Evolutionary conservation across 2,329 filamentous ascomycete species (phyloP).

Genomic region (Lithohypha guttulata): DNA sequence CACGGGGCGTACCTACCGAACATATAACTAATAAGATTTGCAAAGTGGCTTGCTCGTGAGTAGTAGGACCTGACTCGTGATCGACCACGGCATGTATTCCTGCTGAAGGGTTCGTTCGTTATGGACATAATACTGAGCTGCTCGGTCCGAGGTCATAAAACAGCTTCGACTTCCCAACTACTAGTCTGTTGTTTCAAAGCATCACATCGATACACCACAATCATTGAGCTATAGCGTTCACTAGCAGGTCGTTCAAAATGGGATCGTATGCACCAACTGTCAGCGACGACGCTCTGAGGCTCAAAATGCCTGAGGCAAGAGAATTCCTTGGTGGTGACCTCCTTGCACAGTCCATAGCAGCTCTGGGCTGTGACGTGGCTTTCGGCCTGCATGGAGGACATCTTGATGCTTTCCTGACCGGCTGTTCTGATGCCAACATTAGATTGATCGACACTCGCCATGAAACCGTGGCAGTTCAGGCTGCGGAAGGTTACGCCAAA

Average conservation of each 20-base stretch:
- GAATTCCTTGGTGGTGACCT: conserved; percentile 38
- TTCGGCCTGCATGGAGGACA: conserved; percentile 41
- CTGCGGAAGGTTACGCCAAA: conserved; percentile 38
- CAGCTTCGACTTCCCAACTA: too few relatives aligned
- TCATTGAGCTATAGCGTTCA: background rate
- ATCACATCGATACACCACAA: background rate
- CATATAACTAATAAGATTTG: too few relatives aligned
- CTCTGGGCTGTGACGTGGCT: conserved; percentile 33
- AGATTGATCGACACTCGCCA: conserved; percentile 37
- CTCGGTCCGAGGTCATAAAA: too few relatives aligned
- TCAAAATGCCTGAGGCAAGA: conserved; percentile 26
- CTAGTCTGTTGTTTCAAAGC: too few relatives aligned
- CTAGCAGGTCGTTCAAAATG: too few relatives aligned
- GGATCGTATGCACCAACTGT: background rate
- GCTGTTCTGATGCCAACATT: conserved; percentile 32
- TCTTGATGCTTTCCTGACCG: conserved; percentile 39
- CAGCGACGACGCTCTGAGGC: conserved; percentile 11
- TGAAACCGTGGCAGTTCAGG: conserved; percentile 39
- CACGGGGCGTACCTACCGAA: too few relatives aligned
- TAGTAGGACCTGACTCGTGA: too few relatives aligned
- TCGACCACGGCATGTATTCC: too few relatives aligned
- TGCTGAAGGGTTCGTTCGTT: too few relatives aligned
- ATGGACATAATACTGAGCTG: too few relatives aligned
- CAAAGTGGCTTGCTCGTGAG: too few relatives aligned
- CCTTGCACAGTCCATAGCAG: conserved; percentile 34